Evolutionary conservation across 1,284 basidiomycete genomes (phyloP).

Genomic region (Prillingera fragicola): DNA sequence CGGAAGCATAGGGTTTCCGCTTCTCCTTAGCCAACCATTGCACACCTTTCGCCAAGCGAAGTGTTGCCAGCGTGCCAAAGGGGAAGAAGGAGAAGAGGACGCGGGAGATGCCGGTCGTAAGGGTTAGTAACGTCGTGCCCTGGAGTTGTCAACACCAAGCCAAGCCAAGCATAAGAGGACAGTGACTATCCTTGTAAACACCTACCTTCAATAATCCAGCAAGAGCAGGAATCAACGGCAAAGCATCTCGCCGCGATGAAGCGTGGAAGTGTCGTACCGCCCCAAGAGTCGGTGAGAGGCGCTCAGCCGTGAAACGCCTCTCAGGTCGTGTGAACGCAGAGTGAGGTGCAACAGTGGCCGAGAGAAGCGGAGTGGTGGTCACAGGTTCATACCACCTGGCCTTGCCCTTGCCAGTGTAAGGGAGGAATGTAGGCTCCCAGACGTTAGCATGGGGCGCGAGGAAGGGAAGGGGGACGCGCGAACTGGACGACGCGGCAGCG

Average conservation of each 20-base stretch:
- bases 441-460: too few relatives aligned
- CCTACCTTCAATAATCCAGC: constrained; percentile 42
- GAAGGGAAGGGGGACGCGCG: neutral
- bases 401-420: neutral
- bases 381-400: neutral
- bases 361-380: too few relatives aligned
- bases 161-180: neutral
- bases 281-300: too few relatives aligned
- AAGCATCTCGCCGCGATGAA: constrained; percentile 32
- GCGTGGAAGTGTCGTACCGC: constrained; percentile 39
- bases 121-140: constrained; percentile 50
- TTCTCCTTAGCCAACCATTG: constrained; percentile 26
- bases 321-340: too few relatives aligned
- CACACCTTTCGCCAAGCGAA: constrained; percentile 22
- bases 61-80: constrained; percentile 33
- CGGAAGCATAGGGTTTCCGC: constrained; percentile 22
- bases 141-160: constrained; percentile 24
- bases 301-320: too few relatives aligned
- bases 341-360: too few relatives aligned
- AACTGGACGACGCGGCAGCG: neutral
- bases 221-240: constrained; percentile 40
- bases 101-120: constrained; percentile 37
- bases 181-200: neutral
- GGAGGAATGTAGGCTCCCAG: too few relatives aligned
- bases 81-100: constrained; percentile 47